Evolutionary conservation across 2,329 filamentous ascomycete genomes (phyloP), one percentile per base, ranked within the genome.

Genomic region (Aphanocladium album): DNA sequence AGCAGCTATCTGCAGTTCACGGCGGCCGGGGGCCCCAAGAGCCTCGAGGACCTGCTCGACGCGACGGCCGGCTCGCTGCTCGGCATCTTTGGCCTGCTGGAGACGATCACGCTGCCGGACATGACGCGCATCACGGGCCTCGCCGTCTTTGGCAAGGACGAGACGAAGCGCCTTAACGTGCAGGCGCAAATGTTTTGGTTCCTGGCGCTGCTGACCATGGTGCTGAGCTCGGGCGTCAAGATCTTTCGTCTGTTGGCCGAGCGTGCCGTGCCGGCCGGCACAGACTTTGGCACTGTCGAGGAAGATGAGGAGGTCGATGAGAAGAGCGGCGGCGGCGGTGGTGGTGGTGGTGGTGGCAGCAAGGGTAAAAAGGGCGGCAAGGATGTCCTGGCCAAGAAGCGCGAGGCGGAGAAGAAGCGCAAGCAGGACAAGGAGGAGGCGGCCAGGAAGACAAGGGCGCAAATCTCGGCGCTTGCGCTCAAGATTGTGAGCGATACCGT

Each of bases 151-250:
- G 80, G 79, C 0, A 66, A 80, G 1, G 79, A 77, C 41, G 68
- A 76, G 71, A 79, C 80, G 17, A 66, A 67, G n/a, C 66, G 64
- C 27, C 67, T 89, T 4, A 77, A 83, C 50, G 63, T 80, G 23
- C 86, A 91, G 72, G 83, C 83, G 0, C 84, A 89, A 73, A 81
- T 84, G 57, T 86, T 89, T 72, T 92, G 89, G 89, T 82, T 90
- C 64, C 83, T 86, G 43, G 81, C 81, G 0, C 74, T 91, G 23
- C 74, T 74, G 12, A 80, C 82, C 61, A 83, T 80, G 1, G 73
- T 83, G 0, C 46, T 80, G 2, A 67, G 76, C 25, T 74, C 76
- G 2, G 33, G 77, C 35, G 64, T 83, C 62, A 72, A 76, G 62
- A 68, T 83, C 43, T 61, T 74, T n/a, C 71, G 70, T 49, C 63